phyloP scores from a whole-genome alignment of 495 filamentous ascomycete genomes.

The Neurospora discreta region DNA sequence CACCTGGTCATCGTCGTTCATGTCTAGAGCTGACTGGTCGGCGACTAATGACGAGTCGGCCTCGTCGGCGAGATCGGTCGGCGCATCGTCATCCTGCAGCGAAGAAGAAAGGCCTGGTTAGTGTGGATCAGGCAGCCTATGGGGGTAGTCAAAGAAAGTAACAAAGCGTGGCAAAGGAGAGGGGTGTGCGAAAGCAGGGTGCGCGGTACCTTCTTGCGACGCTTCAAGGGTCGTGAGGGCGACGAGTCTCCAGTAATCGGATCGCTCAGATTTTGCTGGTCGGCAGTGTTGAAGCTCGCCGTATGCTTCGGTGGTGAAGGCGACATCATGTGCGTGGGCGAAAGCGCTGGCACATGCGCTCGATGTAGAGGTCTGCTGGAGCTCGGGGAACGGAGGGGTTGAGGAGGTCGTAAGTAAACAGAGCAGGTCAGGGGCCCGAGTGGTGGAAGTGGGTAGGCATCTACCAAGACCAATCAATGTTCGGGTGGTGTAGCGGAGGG shows the following conservation, averaged over 20 bases:
- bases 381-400: neutral
- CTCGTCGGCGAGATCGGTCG: conserved; percentile 23
- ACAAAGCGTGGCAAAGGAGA: conserved; percentile 9
- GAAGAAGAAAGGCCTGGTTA: neutral
- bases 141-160: neutral
- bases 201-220: conserved; percentile 58
- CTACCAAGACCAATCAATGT: conserved; percentile 1
- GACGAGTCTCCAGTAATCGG: conserved; percentile 43
- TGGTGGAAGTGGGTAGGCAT: neutral
- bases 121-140: neutral
- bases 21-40: conserved; percentile 36
- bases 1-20: conserved; percentile 49
- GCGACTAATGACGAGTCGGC: conserved; percentile 31
- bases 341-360: conserved; percentile 13
- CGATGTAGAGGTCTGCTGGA: neutral
- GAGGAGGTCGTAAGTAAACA: neutral
- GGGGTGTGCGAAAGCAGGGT: conserved; percentile 12
- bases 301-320: conserved; percentile 33
- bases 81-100: conserved; percentile 10
- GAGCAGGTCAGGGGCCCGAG: neutral
- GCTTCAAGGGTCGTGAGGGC: conserved; percentile 59
- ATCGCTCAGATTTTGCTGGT: conserved; percentile 19
- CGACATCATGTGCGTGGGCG: conserved; percentile 15
- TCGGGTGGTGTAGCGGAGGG: neutral
- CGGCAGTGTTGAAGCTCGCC: conserved; percentile 28